These are phyloP conservation scores for Stentor coeruleus DNA, from an alignment of 73 alveolate species.

Conservation along the genomic window DNA sequence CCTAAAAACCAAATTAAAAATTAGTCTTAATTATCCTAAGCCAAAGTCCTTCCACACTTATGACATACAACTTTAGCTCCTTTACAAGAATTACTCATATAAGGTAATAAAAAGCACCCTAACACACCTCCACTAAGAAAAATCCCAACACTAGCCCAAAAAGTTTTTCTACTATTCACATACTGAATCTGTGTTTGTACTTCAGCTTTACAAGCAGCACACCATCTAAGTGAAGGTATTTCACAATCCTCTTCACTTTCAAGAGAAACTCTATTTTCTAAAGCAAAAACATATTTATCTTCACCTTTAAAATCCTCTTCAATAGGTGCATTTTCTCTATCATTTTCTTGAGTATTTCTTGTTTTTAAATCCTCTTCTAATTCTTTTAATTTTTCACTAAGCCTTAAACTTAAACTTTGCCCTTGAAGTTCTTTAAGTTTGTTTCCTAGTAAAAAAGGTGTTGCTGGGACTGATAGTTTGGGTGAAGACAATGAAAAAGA, in stretches of 20 bases:
- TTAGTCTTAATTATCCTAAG: too few relatives aligned
- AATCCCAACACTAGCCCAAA: slow-evolving; percentile 5
- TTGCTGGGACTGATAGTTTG: background rate
- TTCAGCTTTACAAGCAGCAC: slow-evolving; percentile 22
- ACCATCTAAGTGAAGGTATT: background rate
- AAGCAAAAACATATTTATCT: too few relatives aligned
- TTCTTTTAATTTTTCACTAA: background rate
- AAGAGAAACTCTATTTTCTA: background rate
- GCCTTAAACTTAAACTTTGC: background rate
- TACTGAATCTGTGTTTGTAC: background rate
- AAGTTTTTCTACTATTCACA: background rate
- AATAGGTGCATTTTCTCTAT: background rate
- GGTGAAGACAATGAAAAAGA: background rate
- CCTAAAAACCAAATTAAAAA: too few relatives aligned
- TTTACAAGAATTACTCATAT: slow-evolving; percentile 14
- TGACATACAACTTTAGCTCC: slow-evolving; percentile 15
- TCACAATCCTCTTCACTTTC: background rate
- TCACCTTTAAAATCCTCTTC: background rate
- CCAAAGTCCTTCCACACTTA: background rate
- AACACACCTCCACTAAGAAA: slow-evolving; percentile 16
- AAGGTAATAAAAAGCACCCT: slow-evolving; percentile 16
- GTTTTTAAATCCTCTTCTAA: background rate
- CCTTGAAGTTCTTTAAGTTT: background rate
- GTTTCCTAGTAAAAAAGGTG: background rate
- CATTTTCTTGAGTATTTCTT: background rate